Evolutionary conservation across 331 rosid species (phyloP).

Genomic region (Erythrophleum ivorense): DNA sequence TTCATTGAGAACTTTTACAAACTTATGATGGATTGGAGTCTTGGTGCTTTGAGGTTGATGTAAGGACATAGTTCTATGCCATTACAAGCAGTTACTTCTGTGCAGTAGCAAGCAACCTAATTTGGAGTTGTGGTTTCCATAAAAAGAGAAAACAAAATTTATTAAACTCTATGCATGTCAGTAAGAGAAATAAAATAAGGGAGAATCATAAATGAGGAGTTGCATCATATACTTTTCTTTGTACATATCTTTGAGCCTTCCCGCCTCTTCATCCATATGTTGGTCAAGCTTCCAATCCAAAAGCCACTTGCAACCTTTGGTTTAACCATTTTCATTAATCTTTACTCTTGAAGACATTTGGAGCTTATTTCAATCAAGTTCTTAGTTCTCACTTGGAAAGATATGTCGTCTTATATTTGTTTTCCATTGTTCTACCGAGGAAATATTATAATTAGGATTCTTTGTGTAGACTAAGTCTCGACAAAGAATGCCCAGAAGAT

Average conservation of each 20-base stretch:
- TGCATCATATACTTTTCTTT: conserved; percentile 67
- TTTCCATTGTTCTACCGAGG: neutral
- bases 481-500: too few species aligned
- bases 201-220: conserved; percentile 26
- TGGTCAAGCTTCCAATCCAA: conserved; percentile 91
- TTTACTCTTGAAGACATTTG: conserved; percentile 66
- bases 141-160: neutral
- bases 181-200: conserved; percentile 21
- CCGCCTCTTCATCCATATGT: conserved; percentile 96
- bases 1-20: neutral
- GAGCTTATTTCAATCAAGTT: conserved; percentile 33
- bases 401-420: conserved; percentile 11
- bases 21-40: neutral
- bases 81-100: neutral
- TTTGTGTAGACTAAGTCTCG: too few species aligned
- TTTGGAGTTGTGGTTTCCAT: neutral
- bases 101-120: neutral
- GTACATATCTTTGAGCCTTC: conserved; percentile 81
- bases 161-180: neutral
- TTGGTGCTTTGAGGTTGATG: neutral
- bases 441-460: too few species aligned
- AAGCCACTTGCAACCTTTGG: conserved; percentile 89
- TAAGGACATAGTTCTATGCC: neutral
- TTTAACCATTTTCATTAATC: conserved; percentile 54
- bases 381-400: neutral